These are phyloP conservation scores for Ceratocystis albifundus DNA, from an alignment of 2,329 filamentous ascomycete species.

Conservation along the genomic window DNA sequence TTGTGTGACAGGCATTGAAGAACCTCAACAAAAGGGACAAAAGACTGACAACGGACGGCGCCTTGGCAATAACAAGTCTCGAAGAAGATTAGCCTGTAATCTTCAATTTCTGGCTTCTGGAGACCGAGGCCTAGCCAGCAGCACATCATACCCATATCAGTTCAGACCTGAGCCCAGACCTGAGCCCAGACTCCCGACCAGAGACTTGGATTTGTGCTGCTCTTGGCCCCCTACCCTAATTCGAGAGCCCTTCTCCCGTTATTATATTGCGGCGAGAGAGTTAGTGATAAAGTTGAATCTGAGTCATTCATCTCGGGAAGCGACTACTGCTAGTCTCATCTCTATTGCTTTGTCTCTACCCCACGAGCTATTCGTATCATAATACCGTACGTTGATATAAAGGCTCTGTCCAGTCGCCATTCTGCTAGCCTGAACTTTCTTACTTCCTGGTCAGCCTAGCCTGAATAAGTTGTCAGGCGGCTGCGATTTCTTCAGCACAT, in stretches of 20 bases:
- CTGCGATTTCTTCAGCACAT: neutral
- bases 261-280: too few relatives aligned
- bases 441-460: neutral
- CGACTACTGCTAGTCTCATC: neutral
- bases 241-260: neutral
- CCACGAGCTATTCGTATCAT: neutral
- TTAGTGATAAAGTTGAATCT: neutral
- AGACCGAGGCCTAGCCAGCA: neutral
- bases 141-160: too few relatives aligned
- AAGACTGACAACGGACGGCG: neutral
- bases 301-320: constrained; percentile 9
- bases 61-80: neutral
- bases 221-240: neutral
- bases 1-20: neutral
- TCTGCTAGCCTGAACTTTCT: neutral
- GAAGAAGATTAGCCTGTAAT: neutral
- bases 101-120: neutral
- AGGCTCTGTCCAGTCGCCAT: neutral
- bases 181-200: too few relatives aligned
- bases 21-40: neutral
- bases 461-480: neutral
- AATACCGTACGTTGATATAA: neutral
- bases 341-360: neutral
- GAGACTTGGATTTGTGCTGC: neutral
- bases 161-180: too few relatives aligned